These are phyloP conservation scores for Metahyphopichia silvanorum DNA, from an alignment of 805 yeast genomes.

Conservation along the genomic window DNA sequence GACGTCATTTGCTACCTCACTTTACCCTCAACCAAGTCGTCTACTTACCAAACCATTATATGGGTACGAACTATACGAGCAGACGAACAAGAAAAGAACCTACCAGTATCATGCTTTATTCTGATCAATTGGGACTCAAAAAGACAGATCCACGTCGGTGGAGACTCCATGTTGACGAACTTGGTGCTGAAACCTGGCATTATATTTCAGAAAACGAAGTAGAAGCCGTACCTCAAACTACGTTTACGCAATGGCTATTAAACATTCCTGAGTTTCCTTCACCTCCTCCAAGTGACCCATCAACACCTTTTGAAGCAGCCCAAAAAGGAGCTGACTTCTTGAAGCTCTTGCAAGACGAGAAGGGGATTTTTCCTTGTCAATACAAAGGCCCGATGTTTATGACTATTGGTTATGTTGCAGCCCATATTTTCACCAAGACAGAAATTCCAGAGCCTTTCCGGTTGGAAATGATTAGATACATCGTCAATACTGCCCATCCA, in stretches of 20 bases:
- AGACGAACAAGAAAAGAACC: too few species aligned
- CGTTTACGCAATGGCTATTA: conserved; percentile 55
- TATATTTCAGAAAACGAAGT: conserved; percentile 45
- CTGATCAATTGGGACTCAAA: conserved; percentile 68
- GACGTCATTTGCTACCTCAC: too few species aligned
- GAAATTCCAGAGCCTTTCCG: conserved; percentile 64
- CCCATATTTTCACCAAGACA: conserved; percentile 65
- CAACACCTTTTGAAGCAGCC: conserved; percentile 58
- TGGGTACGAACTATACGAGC: too few species aligned
- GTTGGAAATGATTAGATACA: conserved; percentile 74
- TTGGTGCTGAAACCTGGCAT: conserved; percentile 84
- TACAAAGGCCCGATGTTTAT: conserved; percentile 98
- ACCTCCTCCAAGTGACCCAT: conserved; percentile 38
- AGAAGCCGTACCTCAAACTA: conserved; percentile 46
- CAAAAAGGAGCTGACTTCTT: conserved; percentile 73
- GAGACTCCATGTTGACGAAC: conserved; percentile 66
- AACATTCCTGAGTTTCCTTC: conserved; percentile 33
- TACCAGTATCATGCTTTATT: conserved; percentile 47
- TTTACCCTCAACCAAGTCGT: too few species aligned
- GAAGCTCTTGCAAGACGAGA: conserved; percentile 64
- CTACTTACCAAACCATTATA: too few species aligned
- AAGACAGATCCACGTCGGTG: conserved; percentile 69
- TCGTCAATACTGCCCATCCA: conserved; percentile 91
- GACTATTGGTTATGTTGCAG: conserved; percentile 83
- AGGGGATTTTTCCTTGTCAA: conserved; percentile 89